Base-by-base conservation (phyloP, 192 early-diverging fungal genomes). In the Umbelopsis ramanniana region DNA sequence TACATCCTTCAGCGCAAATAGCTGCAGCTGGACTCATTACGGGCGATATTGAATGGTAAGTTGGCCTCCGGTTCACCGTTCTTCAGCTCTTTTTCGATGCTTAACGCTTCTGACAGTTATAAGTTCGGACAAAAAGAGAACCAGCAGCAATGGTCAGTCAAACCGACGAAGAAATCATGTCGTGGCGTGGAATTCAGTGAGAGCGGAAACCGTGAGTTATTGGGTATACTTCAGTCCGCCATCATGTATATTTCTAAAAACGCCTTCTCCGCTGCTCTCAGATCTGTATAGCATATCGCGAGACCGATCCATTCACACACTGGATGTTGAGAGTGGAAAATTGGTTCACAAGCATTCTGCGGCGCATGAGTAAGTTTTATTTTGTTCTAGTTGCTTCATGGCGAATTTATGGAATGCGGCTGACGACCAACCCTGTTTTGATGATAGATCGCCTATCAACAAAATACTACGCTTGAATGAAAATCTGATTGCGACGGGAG, bases 401-500 rank as follows among this genome's bases (percentile, higher is more conserved):
- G 9, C 38, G 26, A 29, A 24, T 74, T 60, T 37, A 50, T 48
- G 29, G 90, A 85, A 52, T 79, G 37, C 26, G 40, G 19, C 0
- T 8, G 23, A 52, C 19, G 19, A 66, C 11, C 35, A 12, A 22
- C 11, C 29, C 23, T 57, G 0, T 12, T 38, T 68, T 53, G 14
- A 19, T 35, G 8, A 17, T 38, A 79, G 77, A 37, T 68, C 91
- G 10, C 87, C 97, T 4, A 87, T 98, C 68, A 97, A 98, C 82
- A 69, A 86, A 21, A 72, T 99, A 54, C 76, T 79, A 19, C 75
- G 85, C 15, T 71, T 99, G 46, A 89, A 86, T 69, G 87, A 91
- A 71, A 83, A 87, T 68, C 82, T 93, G 6, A 53, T 98, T 9
- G 94, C 94, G 0, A 94, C 98, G 1, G 98, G 97, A 11, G 98